A percentile compares a stretch with the other conserved stretches of the same genome.
These are phyloP conservation scores for Salix purpurea DNA, from an alignment of 345 rosid genomes.

Conservation along the genomic window DNA sequence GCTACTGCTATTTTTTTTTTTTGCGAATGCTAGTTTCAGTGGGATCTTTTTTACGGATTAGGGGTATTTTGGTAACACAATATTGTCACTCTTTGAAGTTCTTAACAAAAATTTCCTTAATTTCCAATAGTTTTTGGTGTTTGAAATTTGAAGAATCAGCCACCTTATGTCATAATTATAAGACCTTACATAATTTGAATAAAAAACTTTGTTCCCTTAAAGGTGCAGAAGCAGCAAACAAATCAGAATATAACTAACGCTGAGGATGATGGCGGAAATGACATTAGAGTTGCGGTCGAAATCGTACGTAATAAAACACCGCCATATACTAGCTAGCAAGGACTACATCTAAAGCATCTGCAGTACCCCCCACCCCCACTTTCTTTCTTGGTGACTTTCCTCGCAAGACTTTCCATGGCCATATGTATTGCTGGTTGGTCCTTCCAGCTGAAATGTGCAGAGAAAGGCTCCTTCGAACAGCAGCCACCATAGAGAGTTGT, in stretches of 20 bases:
- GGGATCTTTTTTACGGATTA: neutral
- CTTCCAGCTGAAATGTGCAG: conserved; percentile 16
- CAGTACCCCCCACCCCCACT: no score
- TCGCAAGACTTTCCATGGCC: conserved; percentile 19
- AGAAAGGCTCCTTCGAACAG: conserved; percentile 17
- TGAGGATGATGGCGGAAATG: conserved; percentile 17
- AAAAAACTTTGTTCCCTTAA: neutral
- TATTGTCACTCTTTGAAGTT: no score
- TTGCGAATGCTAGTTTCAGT: neutral
- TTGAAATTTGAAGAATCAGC: neutral
- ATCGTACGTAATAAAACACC: neutral
- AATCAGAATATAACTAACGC: conserved; percentile 12
- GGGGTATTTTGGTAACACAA: neutral
- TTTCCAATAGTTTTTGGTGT: neutral
- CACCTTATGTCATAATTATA: no score
- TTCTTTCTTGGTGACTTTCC: conserved; percentile 19
- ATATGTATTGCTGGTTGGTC: conserved; percentile 36
- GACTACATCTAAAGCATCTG: neutral
- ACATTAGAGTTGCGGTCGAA: conserved; percentile 26
- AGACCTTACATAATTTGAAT: no score
- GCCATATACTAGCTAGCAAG: no score
- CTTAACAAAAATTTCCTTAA: no score
- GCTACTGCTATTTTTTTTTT: no score
- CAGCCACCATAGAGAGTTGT: neutral
- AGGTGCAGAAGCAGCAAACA: neutral